phyloP scores from a whole-genome alignment of 108 stramenopile genomes.

The Nitzschia sp. region DNA sequence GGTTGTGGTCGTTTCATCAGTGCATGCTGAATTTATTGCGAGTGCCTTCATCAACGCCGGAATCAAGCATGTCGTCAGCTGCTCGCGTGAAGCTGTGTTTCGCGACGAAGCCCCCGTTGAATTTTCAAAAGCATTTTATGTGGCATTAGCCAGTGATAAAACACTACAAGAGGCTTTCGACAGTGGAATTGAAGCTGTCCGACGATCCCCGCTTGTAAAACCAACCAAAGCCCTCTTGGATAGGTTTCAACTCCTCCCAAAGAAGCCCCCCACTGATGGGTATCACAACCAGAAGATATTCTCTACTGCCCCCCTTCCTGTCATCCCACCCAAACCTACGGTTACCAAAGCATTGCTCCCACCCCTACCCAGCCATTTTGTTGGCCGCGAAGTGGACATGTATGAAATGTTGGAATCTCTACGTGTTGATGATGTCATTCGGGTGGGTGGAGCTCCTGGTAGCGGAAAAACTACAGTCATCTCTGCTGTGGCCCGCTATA shows the following conservation, averaged over 20 bases:
- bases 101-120: slow-evolving; percentile 61
- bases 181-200: slow-evolving; percentile 43
- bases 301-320: slow-evolving; percentile 12
- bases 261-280: slow-evolving; percentile 23
- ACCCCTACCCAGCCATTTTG: slow-evolving; percentile 50
- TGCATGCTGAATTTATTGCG: slow-evolving; percentile 56
- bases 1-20: slow-evolving; percentile 79
- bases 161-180: slow-evolving; percentile 67
- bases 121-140: slow-evolving; percentile 64
- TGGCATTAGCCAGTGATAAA: slow-evolving; percentile 43
- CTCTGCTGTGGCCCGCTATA: slow-evolving; percentile 28
- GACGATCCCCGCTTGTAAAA: slow-evolving; percentile 40
- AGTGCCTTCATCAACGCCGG: slow-evolving; percentile 75
- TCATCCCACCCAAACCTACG: slow-evolving; percentile 3
- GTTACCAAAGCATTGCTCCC: slow-evolving; percentile 7
- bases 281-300: slow-evolving; percentile 31
- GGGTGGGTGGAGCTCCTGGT: slow-evolving; percentile 50
- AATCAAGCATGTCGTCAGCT: slow-evolving; percentile 83
- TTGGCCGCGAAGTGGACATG: slow-evolving; percentile 69
- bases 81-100: slow-evolving; percentile 54
- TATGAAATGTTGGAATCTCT: slow-evolving; percentile 54
- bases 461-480: slow-evolving; percentile 42
- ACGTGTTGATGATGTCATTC: slow-evolving; percentile 50
- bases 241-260: slow-evolving; percentile 61
- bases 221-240: slow-evolving; percentile 21